A percentile compares a stretch with the other conserved stretches of the same genome.
Conservation (phyloP, 1,139 yeast species). For the Hyphopichia fennica region DNA sequence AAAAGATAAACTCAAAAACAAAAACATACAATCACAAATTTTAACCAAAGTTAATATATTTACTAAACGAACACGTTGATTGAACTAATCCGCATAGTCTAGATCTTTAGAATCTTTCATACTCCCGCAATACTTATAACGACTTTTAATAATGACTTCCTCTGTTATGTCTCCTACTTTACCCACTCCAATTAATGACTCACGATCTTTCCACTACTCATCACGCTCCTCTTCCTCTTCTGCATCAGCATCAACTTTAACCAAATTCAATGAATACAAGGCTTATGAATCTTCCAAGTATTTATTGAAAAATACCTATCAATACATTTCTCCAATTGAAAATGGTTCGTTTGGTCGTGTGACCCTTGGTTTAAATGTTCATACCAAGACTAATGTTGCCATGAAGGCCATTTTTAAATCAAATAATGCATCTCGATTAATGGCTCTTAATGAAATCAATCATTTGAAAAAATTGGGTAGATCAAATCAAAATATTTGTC, state of each 20-base stretch:
- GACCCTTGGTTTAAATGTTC: slow-evolving; percentile 42
- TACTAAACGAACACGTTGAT: no score
- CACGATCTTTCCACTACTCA: neutral
- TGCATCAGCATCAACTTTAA: neutral
- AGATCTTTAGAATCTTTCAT: no score
- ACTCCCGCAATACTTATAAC: no score
- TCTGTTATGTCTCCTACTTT: neutral
- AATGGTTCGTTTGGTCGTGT: slow-evolving; percentile 57
- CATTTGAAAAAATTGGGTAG: slow-evolving; percentile 36
- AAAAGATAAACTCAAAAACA: no score
- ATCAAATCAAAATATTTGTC: slow-evolving; percentile 44
- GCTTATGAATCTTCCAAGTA: slow-evolving; percentile 33
- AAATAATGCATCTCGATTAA: slow-evolving; percentile 19
- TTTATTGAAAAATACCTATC: slow-evolving; percentile 34
- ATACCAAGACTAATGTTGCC: slow-evolving; percentile 33
- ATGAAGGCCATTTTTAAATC: slow-evolving; percentile 43
- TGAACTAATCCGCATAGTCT: no score
- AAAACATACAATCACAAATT: no score
- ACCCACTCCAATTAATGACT: neutral
- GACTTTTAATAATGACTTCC: no score
- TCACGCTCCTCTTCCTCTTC: neutral
- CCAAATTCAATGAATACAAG: slow-evolving; percentile 22
- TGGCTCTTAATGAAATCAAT: slow-evolving; percentile 49
- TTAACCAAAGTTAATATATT: no score
- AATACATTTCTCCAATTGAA: slow-evolving; percentile 40